Evolutionary conservation across 1,284 basidiomycete genomes (phyloP).

Genomic region (Puccinia hordei): DNA sequence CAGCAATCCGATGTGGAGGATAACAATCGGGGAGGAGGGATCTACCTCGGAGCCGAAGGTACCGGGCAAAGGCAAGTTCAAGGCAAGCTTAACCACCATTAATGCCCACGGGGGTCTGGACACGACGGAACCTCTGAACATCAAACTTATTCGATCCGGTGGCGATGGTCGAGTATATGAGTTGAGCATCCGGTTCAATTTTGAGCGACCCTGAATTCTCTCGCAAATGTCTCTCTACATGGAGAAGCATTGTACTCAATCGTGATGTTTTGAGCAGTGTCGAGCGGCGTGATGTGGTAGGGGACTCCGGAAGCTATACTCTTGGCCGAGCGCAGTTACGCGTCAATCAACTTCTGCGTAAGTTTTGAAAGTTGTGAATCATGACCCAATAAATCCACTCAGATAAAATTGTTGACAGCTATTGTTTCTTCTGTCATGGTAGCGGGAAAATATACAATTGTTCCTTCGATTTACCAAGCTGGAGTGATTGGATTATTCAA

Average conservation of each 20-base stretch:
- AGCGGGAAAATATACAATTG: slow-evolving; percentile 49
- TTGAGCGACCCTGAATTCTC: not conserved
- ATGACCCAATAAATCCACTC: not conserved
- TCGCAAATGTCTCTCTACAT: not conserved
- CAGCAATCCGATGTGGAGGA: slow-evolving; percentile 48
- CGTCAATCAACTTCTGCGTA: slow-evolving; percentile 17
- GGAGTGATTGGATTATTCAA: slow-evolving; percentile 42
- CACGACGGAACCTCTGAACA: slow-evolving; percentile 32
- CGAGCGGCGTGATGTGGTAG: slow-evolving; percentile 35
- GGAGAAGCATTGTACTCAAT: not conserved
- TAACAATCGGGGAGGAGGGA: slow-evolving; percentile 18
- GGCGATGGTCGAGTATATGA: slow-evolving; percentile 48
- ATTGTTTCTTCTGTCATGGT: not conserved
- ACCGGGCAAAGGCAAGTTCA: slow-evolving; percentile 11
- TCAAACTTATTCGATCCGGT: slow-evolving; percentile 42
- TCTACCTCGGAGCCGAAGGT: not conserved
- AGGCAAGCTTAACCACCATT: slow-evolving; percentile 23
- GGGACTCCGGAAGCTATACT: slow-evolving; percentile 43
- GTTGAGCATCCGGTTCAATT: not conserved
- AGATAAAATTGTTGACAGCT: not conserved
- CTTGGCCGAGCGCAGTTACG: slow-evolving; percentile 31
- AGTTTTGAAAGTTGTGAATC: not conserved
- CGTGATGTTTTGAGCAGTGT: slow-evolving; percentile 10
- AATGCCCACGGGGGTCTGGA: slow-evolving; percentile 26
- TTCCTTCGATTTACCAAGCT: slow-evolving; percentile 40